Evolutionary conservation across 2,329 filamentous ascomycete genomes (phyloP).

Genomic region (Colletotrichum truncatum): DNA sequence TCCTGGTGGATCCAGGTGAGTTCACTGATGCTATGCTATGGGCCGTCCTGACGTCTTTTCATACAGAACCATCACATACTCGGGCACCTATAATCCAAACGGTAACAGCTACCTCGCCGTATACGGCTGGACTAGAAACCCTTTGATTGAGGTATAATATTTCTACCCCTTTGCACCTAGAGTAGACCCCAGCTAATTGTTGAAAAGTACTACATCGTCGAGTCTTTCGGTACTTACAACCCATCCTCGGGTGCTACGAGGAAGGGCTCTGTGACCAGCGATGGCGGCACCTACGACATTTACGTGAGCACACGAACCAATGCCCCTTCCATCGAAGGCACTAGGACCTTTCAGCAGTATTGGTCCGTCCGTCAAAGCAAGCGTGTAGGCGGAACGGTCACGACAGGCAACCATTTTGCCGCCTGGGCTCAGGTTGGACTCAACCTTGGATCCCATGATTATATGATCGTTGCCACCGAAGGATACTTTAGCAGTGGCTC

Average conservation of each 20-base stretch:
- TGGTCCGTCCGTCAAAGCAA: conserved; percentile 58
- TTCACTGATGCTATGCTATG: neutral
- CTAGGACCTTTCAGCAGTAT: conserved; percentile 63
- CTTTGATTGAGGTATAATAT: conserved; percentile 27
- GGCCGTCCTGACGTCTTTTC: conserved; percentile 9
- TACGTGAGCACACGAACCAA: conserved; percentile 58
- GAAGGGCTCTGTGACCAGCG: conserved; percentile 59
- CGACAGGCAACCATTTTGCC: conserved; percentile 60
- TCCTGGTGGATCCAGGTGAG: conserved; percentile 58
- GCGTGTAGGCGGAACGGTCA: conserved; percentile 62
- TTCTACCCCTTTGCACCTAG: neutral
- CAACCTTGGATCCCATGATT: conserved; percentile 59
- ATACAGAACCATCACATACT: conserved; percentile 42
- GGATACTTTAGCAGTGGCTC: conserved; percentile 50
- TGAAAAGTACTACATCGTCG: conserved; percentile 20
- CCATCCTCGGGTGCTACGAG: conserved; percentile 37
- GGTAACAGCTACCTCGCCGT: conserved; percentile 49
- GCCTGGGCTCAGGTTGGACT: conserved; percentile 60
- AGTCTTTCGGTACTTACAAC: conserved; percentile 29
- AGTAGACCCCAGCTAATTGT: neutral
- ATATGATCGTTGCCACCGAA: conserved; percentile 61
- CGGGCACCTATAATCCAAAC: conserved; percentile 46
- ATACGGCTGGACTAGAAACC: conserved; percentile 48
- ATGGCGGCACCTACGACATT: conserved; percentile 63
- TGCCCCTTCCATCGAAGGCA: conserved; percentile 63